phyloP scores from a whole-genome alignment of 2,329 filamentous ascomycete genomes.

The Colletotrichum navitas region DNA sequence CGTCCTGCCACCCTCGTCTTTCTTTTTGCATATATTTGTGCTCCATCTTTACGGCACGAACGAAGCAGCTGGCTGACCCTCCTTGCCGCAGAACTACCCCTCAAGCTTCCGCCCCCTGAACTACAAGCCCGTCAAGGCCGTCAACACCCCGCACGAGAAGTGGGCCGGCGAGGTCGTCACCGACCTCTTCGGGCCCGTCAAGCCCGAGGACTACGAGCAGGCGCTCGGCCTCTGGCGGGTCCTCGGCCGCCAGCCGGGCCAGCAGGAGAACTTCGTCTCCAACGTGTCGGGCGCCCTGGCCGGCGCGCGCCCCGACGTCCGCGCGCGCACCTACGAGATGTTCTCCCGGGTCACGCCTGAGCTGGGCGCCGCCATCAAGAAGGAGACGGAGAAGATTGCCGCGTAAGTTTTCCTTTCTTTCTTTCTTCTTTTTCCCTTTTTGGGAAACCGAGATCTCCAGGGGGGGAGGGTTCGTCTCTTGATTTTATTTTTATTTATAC shows the following conservation, averaged over 20 bases:
- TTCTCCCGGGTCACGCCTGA: constrained; percentile 67
- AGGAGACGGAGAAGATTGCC: constrained; percentile 63
- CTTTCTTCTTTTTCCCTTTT: too few relatives aligned
- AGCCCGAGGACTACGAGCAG: constrained; percentile 64
- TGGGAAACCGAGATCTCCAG: neutral
- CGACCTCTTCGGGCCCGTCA: constrained; percentile 59
- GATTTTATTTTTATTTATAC: too few relatives aligned
- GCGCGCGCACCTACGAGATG: constrained; percentile 71
- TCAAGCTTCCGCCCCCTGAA: constrained; percentile 59
- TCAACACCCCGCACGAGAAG: constrained; percentile 58
- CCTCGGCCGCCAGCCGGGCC: constrained; percentile 62
- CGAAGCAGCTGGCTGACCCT: neutral
- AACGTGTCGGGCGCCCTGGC: constrained; percentile 71
- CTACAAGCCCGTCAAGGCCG: constrained; percentile 57
- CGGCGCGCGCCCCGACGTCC: constrained; percentile 65
- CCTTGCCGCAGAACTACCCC: constrained; percentile 60
- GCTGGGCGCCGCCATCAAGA: constrained; percentile 65
- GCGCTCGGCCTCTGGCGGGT: constrained; percentile 62
- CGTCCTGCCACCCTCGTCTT: neutral
- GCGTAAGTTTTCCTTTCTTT: constrained; percentile 44
- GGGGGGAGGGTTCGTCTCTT: too few relatives aligned
- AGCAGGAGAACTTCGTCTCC: constrained; percentile 71
- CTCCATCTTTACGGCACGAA: neutral
- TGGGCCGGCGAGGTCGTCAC: constrained; percentile 61
- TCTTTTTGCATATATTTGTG: neutral